phyloP scores from a whole-genome alignment of 306 rosid genomes.

The Malus asiatica region DNA sequence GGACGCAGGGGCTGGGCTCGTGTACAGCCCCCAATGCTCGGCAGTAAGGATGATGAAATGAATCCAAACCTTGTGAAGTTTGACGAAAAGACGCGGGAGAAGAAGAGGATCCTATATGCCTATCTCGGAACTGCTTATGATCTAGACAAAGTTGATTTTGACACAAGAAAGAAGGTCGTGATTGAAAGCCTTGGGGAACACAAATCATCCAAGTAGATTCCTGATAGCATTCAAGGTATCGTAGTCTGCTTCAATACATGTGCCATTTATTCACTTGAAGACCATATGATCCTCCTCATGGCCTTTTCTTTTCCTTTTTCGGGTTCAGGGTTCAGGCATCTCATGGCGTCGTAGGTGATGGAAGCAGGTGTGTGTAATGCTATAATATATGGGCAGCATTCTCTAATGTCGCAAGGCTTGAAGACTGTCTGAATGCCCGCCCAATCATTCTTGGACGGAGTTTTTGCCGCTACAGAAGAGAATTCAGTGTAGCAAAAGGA shows the following conservation, averaged over 20 bases:
- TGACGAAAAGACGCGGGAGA: slow-evolving; percentile 67
- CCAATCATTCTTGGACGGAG: background rate
- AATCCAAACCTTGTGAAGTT: slow-evolving; percentile 69
- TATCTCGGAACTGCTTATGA: slow-evolving; percentile 85
- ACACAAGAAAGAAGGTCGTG: slow-evolving; percentile 68
- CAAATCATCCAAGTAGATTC: slow-evolving; percentile 38
- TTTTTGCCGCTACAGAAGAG: background rate
- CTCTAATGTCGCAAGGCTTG: background rate
- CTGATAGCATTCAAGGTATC: slow-evolving; percentile 24
- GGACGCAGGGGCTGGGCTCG: slow-evolving; percentile 78
- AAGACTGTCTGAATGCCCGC: slow-evolving; percentile 1
- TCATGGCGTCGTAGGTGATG: slow-evolving; percentile 13
- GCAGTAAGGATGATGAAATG: slow-evolving; percentile 75
- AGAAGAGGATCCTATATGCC: slow-evolving; percentile 74
- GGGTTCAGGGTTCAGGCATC: background rate
- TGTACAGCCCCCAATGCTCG: slow-evolving; percentile 47
- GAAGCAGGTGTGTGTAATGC: slow-evolving; percentile 9
- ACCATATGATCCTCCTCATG: background rate
- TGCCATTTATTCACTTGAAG: background rate
- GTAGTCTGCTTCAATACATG: background rate
- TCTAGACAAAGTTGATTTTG: slow-evolving; percentile 82
- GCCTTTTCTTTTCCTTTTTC: background rate
- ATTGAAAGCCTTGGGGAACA: slow-evolving; percentile 74
- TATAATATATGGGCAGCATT: slow-evolving; percentile 9
- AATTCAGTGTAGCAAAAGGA: background rate